Evolutionary conservation across 495 filamentous ascomycete genomes (phyloP).

Genomic region (Trichoderma parareesei): DNA sequence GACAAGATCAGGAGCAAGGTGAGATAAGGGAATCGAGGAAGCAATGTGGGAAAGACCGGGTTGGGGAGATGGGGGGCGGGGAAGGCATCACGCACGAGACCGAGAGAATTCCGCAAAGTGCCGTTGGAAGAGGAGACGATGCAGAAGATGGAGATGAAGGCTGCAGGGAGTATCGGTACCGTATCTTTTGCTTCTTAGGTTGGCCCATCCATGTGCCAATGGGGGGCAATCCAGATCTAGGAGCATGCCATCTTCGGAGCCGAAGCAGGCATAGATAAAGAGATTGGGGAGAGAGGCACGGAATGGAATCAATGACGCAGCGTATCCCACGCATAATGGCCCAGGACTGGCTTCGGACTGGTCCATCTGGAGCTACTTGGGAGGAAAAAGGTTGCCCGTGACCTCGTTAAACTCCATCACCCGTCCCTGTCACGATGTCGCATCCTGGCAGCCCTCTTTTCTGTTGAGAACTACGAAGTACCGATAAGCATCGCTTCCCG

Average conservation of each 20-base stretch:
- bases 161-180: neutral
- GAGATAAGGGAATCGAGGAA: neutral
- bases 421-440: conserved; percentile 8
- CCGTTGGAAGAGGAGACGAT: neutral
- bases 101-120: neutral
- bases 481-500: neutral
- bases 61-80: neutral
- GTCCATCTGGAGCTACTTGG: neutral
- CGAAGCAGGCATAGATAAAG: neutral
- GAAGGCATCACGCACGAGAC: neutral
- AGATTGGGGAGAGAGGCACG: neutral
- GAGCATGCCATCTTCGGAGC: neutral
- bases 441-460: neutral
- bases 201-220: neutral
- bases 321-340: neutral
- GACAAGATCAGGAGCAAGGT: neutral
- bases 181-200: neutral
- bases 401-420: neutral
- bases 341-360: neutral
- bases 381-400: neutral
- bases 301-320: conserved; percentile 3
- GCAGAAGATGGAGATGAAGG: neutral
- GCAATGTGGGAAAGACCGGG: neutral
- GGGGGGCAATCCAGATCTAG: neutral
- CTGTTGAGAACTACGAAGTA: neutral